Conservation (phyloP, 78 protist species). For the Polysphondylium violaceum region DNA sequence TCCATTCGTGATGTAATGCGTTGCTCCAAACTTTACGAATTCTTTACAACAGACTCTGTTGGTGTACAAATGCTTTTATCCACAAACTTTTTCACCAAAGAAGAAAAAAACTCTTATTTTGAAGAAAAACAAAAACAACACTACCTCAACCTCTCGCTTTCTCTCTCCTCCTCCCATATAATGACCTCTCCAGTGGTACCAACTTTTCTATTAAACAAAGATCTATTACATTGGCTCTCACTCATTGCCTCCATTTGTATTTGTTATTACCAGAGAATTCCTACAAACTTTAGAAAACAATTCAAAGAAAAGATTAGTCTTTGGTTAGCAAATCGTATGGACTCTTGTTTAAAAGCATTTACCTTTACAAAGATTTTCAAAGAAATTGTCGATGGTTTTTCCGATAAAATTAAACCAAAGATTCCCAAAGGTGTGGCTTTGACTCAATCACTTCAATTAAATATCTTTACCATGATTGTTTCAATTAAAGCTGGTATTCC, state of each 20-base stretch:
- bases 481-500: constrained; percentile 17
- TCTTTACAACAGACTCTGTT: constrained; percentile 35
- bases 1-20: constrained; percentile 67
- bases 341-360: constrained; percentile 15
- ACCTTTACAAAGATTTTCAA: constrained; percentile 20
- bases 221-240: constrained; percentile 31
- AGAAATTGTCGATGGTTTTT: constrained; percentile 23
- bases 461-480: constrained; percentile 23
- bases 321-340: too few species aligned
- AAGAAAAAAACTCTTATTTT: background rate
- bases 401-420: constrained; percentile 42
- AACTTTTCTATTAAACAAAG: constrained; percentile 8
- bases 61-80: constrained; percentile 31
- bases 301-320: background rate
- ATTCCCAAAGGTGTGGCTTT: constrained; percentile 36
- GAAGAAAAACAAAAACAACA: constrained; percentile 9
- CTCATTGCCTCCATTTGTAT: constrained; percentile 13
- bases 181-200: background rate
- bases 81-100: constrained; percentile 15
- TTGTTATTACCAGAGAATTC: constrained; percentile 32
- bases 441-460: constrained; percentile 25
- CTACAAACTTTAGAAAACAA: background rate
- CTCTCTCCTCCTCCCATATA: background rate
- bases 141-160: background rate
- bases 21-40: constrained; percentile 11